phyloP scores from a whole-genome alignment of 768 basidiomycete genomes.

The Trametes cingulata region DNA sequence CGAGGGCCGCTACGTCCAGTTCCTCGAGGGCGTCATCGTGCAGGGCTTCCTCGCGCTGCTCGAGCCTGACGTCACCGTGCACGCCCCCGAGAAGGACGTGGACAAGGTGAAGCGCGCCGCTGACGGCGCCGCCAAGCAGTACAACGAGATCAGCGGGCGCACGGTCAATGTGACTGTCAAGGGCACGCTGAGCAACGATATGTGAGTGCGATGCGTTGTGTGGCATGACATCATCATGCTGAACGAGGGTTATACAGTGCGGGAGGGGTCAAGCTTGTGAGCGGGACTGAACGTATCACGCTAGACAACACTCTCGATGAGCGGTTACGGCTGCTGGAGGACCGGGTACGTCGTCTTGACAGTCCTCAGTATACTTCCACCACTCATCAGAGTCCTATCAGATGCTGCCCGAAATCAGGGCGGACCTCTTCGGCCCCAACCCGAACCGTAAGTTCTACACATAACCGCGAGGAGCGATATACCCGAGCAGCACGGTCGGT shows the following conservation, averaged over 20 bases:
- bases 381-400: slow-evolving; percentile 32
- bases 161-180: slow-evolving; percentile 60
- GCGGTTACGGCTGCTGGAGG: slow-evolving; percentile 83
- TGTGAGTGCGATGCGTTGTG: slow-evolving; percentile 43
- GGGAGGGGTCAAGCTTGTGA: slow-evolving; percentile 81
- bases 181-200: slow-evolving; percentile 62
- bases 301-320: slow-evolving; percentile 96
- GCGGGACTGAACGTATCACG: slow-evolving; percentile 74
- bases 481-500: slow-evolving; percentile 4
- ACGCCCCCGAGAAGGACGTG: slow-evolving; percentile 67
- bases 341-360: slow-evolving; percentile 56
- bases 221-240: slow-evolving; percentile 6
- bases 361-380: not conserved
- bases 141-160: slow-evolving; percentile 77
- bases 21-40: slow-evolving; percentile 81
- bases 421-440: slow-evolving; percentile 86
- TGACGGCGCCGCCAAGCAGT: slow-evolving; percentile 60
- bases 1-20: slow-evolving; percentile 71
- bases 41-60: slow-evolving; percentile 85
- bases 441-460: slow-evolving; percentile 91
- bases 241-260: slow-evolving; percentile 47
- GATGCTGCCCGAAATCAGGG: slow-evolving; percentile 96
- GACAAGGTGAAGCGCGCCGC: slow-evolving; percentile 63
- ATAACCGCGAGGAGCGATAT: slow-evolving; percentile 32
- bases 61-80: slow-evolving; percentile 69